Conservation (phyloP, 306 rosid genomes). For the peach (Prunus persica) region Prunus_persica_NCBIv2 NC_034014.1:28252501-28253000, state of each 20-base stretch:
- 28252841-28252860: slow-evolving; percentile 38
- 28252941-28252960: slow-evolving; percentile 40
- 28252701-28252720: slow-evolving; percentile 7
- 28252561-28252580: too few relatives aligned
- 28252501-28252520: neutral
- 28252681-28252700: neutral
- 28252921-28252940: neutral
- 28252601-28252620: neutral
- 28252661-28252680: neutral
- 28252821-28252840: slow-evolving; percentile 56
- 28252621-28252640: neutral
- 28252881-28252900: neutral
- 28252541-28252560: too few relatives aligned
- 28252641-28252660: neutral
- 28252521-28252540: neutral
- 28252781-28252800: slow-evolving; percentile 73
- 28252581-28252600: too few relatives aligned
- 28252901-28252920: neutral
- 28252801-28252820: slow-evolving; percentile 65
- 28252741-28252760: neutral
- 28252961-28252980: slow-evolving; percentile 54
- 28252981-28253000: slow-evolving; percentile 56
- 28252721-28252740: neutral
- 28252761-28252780: slow-evolving; percentile 18
- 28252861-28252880: slow-evolving; percentile 6